Evolutionary conservation across 306 rosid genomes (phyloP).

Genomic region (Quercus bicolor): DNA sequence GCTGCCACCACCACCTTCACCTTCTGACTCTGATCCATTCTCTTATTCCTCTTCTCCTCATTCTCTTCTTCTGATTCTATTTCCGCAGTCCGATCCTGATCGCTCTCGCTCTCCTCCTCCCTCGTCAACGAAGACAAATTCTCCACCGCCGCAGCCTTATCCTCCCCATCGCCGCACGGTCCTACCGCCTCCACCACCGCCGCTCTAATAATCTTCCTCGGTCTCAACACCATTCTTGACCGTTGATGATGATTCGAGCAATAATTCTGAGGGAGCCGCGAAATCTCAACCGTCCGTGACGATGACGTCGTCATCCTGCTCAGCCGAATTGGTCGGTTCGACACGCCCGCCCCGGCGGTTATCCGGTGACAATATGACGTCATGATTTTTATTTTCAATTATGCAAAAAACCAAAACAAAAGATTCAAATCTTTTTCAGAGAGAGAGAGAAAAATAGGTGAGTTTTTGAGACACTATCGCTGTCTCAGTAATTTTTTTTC

Average conservation of each 20-base stretch:
- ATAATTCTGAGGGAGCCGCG: not conserved
- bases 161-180: constrained; percentile 18
- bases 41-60: not conserved
- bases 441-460: not conserved
- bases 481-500: not conserved
- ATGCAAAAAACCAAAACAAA: not conserved
- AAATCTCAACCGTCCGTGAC: not conserved
- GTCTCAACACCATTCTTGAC: constrained; percentile 20
- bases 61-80: not conserved
- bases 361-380: constrained; percentile 36
- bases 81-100: constrained; percentile 13
- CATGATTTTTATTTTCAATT: constrained; percentile 3
- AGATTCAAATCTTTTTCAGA: not conserved
- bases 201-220: not conserved
- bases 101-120: constrained; percentile 3
- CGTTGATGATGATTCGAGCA: not conserved
- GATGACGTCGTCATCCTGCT: not conserved
- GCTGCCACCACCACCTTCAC: constrained; percentile 63
- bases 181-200: constrained; percentile 33
- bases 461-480: not conserved
- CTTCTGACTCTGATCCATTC: constrained; percentile 34
- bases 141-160: constrained; percentile 37
- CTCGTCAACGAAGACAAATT: constrained; percentile 5
- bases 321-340: constrained; percentile 8
- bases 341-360: constrained; percentile 23